These are phyloP conservation scores for Citrus sp. DNA, from an alignment of 345 rosid species.

Conservation along the genomic window DNA sequence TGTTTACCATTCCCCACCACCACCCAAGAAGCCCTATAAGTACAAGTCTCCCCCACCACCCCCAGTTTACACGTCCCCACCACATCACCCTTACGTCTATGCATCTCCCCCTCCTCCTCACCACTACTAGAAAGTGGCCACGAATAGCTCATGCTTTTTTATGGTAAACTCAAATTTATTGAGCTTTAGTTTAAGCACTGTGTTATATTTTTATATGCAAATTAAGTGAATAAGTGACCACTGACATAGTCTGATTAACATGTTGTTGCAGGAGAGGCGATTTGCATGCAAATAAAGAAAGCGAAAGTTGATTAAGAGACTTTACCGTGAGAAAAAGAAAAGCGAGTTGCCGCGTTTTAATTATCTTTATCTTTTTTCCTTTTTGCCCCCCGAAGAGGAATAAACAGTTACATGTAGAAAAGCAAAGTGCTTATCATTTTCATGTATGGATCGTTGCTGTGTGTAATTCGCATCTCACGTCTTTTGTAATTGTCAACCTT, in stretches of 20 bases:
- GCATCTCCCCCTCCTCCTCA: constrained; percentile 55
- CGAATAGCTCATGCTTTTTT: neutral
- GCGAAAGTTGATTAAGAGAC: neutral
- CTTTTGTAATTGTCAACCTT: too few species aligned
- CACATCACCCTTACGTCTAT: constrained; percentile 21
- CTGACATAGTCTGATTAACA: neutral
- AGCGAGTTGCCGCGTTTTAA: too few species aligned
- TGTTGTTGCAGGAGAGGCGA: neutral
- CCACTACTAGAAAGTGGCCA: constrained; percentile 37
- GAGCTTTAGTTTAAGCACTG: neutral
- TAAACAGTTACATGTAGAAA: neutral
- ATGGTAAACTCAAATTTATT: constrained; percentile 21
- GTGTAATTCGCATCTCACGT: neutral
- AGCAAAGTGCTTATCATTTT: neutral
- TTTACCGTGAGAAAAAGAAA: too few species aligned
- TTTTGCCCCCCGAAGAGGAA: neutral
- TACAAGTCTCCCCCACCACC: neutral
- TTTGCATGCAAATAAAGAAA: neutral
- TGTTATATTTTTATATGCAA: neutral
- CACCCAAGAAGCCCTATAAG: neutral
- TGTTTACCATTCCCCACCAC: neutral
- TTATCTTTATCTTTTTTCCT: too few species aligned
- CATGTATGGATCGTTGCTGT: neutral
- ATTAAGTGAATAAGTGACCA: neutral
- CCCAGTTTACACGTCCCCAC: neutral